Percentiles rank a stretch among this genome's conserved stretches.
These are phyloP conservation scores for Paramecium bursaria DNA, from an alignment of 73 alveolate species.

Conservation along the genomic window DNA sequence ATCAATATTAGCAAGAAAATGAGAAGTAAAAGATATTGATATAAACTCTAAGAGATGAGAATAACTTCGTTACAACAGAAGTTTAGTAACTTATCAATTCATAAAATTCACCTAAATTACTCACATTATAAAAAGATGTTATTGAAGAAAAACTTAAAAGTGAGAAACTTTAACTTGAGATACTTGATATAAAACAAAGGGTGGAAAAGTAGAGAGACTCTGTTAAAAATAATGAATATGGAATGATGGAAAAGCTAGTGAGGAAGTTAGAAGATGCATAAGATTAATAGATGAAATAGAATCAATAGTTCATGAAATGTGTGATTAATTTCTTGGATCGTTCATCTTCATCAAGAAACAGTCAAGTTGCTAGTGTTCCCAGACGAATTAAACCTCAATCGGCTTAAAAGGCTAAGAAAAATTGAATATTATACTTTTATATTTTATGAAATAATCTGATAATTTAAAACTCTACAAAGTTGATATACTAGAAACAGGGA, in stretches of 20 bases:
- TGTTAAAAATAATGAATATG: slow-evolving; percentile 5
- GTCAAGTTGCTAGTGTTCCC: too few relatives aligned
- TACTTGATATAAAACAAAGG: slow-evolving; percentile 34
- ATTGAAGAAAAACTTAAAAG: slow-evolving; percentile 33
- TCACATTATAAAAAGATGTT: not conserved
- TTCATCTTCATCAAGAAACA: too few relatives aligned
- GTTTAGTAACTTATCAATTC: slow-evolving; percentile 20
- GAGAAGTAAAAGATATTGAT: slow-evolving; percentile 18
- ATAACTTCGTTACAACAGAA: slow-evolving; percentile 40
- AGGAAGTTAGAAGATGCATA: slow-evolving; percentile 50
- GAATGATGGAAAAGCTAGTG: slow-evolving; percentile 40
- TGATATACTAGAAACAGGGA: too few relatives aligned
- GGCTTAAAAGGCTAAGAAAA: too few relatives aligned
- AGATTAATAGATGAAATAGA: slow-evolving; percentile 10
- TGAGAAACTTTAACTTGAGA: slow-evolving; percentile 16
- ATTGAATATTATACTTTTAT: too few relatives aligned
- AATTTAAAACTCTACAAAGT: too few relatives aligned
- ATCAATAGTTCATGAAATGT: slow-evolving; percentile 47
- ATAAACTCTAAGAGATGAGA: slow-evolving; percentile 48
- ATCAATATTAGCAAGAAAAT: not conserved
- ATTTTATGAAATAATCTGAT: too few relatives aligned
- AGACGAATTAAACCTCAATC: too few relatives aligned
- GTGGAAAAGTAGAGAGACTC: slow-evolving; percentile 53
- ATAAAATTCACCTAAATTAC: slow-evolving; percentile 38
- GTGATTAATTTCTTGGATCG: slow-evolving; percentile 30